phyloP scores from a whole-genome alignment of 805 yeast genomes.

The Danielozyma ontarioensis region DNA sequence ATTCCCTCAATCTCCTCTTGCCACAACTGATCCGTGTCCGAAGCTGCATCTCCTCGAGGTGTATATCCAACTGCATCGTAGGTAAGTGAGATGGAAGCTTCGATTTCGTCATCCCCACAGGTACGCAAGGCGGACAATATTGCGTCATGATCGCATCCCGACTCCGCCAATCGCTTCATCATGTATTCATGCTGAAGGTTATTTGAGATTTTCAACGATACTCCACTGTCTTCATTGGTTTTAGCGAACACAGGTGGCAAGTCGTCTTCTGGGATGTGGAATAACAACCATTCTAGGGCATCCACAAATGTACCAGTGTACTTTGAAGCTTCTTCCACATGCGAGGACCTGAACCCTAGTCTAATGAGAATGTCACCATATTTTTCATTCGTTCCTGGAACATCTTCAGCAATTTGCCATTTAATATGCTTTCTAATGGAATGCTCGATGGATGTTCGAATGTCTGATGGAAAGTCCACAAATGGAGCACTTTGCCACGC shows the following conservation, averaged over 20 bases:
- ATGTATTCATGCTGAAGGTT: constrained; percentile 53
- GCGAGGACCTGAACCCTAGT: constrained; percentile 67
- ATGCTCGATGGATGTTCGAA: constrained; percentile 58
- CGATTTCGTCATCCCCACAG: constrained; percentile 39
- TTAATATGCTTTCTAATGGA: constrained; percentile 52
- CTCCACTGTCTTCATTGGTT: constrained; percentile 51
- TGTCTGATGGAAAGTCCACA: constrained; percentile 60
- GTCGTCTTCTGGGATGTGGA: constrained; percentile 93
- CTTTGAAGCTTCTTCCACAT: constrained; percentile 64
- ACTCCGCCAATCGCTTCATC: constrained; percentile 51
- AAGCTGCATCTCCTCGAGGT: constrained; percentile 4
- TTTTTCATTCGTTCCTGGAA: neutral
- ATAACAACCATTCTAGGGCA: constrained; percentile 70
- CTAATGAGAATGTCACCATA: constrained; percentile 3
- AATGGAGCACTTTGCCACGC: constrained; percentile 70
- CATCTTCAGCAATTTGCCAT: constrained; percentile 40
- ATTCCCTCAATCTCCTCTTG: constrained; percentile 69
- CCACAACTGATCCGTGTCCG: constrained; percentile 53
- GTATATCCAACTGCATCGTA: constrained; percentile 24
- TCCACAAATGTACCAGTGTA: constrained; percentile 49
- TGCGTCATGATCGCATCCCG: constrained; percentile 69
- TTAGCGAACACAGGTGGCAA: constrained; percentile 64
- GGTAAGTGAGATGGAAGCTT: constrained; percentile 48
- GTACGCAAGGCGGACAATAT: constrained; percentile 45
- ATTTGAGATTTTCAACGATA: constrained; percentile 52